Base-by-base conservation (phyloP, 345 rosid genomes). In the Microcos paniculata region DNA sequence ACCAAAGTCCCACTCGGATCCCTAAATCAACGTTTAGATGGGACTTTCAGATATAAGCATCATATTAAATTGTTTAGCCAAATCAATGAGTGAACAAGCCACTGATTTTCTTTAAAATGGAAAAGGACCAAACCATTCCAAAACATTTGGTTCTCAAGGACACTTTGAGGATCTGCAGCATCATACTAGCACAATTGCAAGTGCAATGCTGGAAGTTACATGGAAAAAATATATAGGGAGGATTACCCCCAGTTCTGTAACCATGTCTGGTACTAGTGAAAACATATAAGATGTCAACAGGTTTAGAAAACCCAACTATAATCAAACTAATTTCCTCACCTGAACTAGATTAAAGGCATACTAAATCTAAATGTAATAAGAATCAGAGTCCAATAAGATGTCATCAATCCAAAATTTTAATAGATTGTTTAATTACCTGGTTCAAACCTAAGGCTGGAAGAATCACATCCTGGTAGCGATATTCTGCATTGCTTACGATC, bases 1-100 rank as follows among this genome's bases (percentile, higher is more conserved):
- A 73, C 98, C 98, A 82, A 94, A 92, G 77, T 92, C 98, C 97
- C 97, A 94, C 82, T 94, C 98, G 0, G 89, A 82, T 3, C 84
- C 94, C 98, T 94, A 75, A 31, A 84, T 35, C 77, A 26, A n/a
- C 58, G 30, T 16, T 26, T 26, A 28, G 35, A 13, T 26, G 33
- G 62, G 24, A 28, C 62, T 56, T 56, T 58, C 35, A 58, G 35
- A 58, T 58, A 42, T 15, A 40, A 42, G 26, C 3, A 33, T 23
- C 52, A 65, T 2, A 15, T 15, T 35, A 35, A 35, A 35, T 35
- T 35, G 40, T 7, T 35, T 35, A 35, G 40, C 38, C 38, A 35
- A 62, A 38, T 62, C 66, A 62, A 28, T 31, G 42, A 62, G 15
- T 38, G 3, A 33, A 28, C 35, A 64, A 30, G n/a, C 8, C 24